Evolutionary conservation across 2,329 filamentous ascomycete genomes (phyloP), one percentile per base, ranked within the genome.

Genomic region (Aspergillus viridinutans): DNA sequence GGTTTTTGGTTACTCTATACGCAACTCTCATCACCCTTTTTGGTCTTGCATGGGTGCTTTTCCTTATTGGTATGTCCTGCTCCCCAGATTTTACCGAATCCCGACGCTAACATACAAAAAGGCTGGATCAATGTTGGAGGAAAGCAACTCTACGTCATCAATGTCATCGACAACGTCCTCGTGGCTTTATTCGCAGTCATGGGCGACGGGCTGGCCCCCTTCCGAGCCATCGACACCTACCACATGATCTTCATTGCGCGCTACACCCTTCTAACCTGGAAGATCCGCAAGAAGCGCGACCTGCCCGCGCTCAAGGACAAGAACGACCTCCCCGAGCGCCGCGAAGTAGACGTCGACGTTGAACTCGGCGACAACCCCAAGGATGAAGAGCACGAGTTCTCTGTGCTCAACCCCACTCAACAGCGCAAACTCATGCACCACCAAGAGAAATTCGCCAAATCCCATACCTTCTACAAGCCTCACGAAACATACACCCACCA

Each of bases 391-490:
- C 71, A 81, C 49, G 81, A 86, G 65, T 83, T 79, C 60, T 84
- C 84, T 0, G 87, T 90, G 3, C 78, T 94, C 2, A 85, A 79
- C 0, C 76, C 78, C 4, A 74, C 82, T 58, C 88, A 94, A 70
- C 88, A 92, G 67, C 80, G 81, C 58, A 84, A 82, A 50, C 81
- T 95, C 9, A 81, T 86, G 52, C 87, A 94, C 69, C 90, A 95
- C 67, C 88, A 92, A 68, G 82, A 80, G 63, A 93, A 92, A 67
- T 89, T 94, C 67, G 82, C 88, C 68, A 90, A 88, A 64, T 91
- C 88, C 0, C 90, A 95, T 71, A 92, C 89, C 5, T 95, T 93
- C 73, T 95, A 95, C 79, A 92, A 92, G 67, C 90, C 90, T 0
- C 88, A 95, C 72, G 90, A 95, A 73, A 95, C 90, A 0, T 80